Evolutionary conservation across 192 early-diverging fungal species (phyloP), one percentile per base, ranked within the genome.

Genomic region (Radiomyces spectabilis): DNA sequence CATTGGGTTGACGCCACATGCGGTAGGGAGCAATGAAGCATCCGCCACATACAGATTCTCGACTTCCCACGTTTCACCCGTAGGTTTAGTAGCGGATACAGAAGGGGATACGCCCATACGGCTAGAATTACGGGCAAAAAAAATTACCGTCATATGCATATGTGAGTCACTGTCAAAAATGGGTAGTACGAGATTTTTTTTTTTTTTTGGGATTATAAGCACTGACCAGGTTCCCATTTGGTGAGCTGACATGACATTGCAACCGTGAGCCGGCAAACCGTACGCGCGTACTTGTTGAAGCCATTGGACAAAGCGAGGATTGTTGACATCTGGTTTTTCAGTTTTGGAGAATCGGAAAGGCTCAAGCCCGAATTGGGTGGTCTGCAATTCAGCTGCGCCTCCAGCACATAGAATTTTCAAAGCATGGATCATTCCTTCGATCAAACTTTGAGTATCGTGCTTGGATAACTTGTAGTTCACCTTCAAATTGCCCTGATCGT

Each of bases 61-160:
- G 44, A 85, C 66, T 47, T 88, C 89, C 83, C 82, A 91, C 1
- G 80, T 77, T 55, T 85, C 75, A 13, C 89, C 89, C 0, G 71
- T 69, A 2, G 85, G 85, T 37, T 87, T 76, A n/a, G 84, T 73
- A 30, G 63, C 89, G 5, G 81, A 81, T 1, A 53, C 50, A 27
- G 48, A 43, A 16, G 83, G 71, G 29, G 67, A 67, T 13, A 63
- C 59, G 16, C 76, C 81, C 85, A 91, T 85, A 5, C 87, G 73
- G n/a, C n/a, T n/a, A n/a, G n/a, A n/a, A n/a, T n/a, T n/a, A n/a
- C n/a, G n/a, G n/a, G n/a, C n/a, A 25, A 7, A 25, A 25, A 19
- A 2, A 12, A 9, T 21, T 21, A 43, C 0, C 5, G 42, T 40
- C 19, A 53, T 33, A 18, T 25, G 26, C n/a, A 21, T 39, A 2